These are phyloP conservation scores for Spinellus fusiger DNA, from an alignment of 192 early-diverging fungal species.

Conservation along the genomic window DNA sequence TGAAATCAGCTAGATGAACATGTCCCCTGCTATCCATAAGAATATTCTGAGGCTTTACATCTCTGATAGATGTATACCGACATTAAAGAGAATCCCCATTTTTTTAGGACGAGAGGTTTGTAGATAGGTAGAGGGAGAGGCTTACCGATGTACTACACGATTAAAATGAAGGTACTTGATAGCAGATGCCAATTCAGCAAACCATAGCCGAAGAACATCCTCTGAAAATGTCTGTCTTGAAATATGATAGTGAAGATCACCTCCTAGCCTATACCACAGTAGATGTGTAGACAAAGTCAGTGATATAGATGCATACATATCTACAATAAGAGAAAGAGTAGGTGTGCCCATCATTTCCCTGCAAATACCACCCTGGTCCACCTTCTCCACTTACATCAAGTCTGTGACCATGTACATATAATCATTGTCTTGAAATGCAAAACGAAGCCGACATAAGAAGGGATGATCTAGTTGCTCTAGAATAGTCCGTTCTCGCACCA, in stretches of 20 bases:
- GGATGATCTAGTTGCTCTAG: conserved; percentile 74
- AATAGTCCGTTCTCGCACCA: conserved; percentile 71
- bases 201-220: conserved; percentile 74
- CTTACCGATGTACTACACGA: conserved; percentile 74
- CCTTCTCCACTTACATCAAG: conserved; percentile 78
- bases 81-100: background rate
- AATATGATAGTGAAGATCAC: conserved; percentile 79
- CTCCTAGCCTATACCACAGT: conserved; percentile 59
- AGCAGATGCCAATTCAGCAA: conserved; percentile 83
- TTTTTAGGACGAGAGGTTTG: background rate
- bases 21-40: conserved; percentile 75
- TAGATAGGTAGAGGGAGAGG: background rate
- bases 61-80: conserved; percentile 41
- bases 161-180: conserved; percentile 78
- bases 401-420: conserved; percentile 88
- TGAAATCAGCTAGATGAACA: conserved; percentile 91
- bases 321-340: too few species aligned
- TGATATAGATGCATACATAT: too few species aligned
- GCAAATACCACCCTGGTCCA: too few species aligned
- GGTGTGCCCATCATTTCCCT: too few species aligned
- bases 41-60: conserved; percentile 94
- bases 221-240: conserved; percentile 68
- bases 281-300: conserved; percentile 2
- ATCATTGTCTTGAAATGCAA: conserved; percentile 87
- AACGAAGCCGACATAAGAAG: conserved; percentile 68